phyloP scores from a whole-genome alignment of 176 grass and related monocot species.

The Raddia guianensis region DNA sequence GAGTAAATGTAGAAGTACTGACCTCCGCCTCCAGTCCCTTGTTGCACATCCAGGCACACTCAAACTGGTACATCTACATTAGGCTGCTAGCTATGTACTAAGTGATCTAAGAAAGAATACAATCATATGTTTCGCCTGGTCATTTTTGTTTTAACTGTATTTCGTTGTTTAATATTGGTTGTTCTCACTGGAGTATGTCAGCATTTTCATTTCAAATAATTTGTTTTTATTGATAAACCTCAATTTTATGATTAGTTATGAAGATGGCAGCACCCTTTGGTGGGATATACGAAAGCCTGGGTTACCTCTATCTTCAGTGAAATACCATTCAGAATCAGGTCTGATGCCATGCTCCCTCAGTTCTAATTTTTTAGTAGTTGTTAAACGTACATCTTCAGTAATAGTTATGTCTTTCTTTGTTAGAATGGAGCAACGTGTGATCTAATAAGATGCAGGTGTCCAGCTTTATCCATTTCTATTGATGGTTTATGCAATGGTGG shows the following conservation, averaged over 20 bases:
- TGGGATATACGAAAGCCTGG: constrained; percentile 88
- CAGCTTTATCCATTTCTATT: constrained; percentile 89
- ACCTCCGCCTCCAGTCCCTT: no score
- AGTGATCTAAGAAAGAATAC: background rate
- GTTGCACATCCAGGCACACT: no score
- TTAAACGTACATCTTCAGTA: constrained; percentile 2
- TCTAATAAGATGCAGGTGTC: constrained; percentile 45
- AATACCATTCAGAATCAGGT: constrained; percentile 96
- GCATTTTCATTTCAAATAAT: constrained; percentile 8
- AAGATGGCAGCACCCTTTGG: constrained; percentile 98
- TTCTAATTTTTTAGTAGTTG: background rate
- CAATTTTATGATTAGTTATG: constrained; percentile 62
- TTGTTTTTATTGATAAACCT: constrained; percentile 11
- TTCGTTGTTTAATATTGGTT: constrained; percentile 12
- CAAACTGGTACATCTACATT: background rate
- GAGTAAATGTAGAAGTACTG: no score
- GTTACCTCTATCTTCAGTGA: constrained; percentile 63
- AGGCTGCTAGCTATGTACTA: background rate
- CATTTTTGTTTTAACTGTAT: background rate
- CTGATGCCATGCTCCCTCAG: constrained; percentile 2
- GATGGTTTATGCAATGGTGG: constrained; percentile 84
- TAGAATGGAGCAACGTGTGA: constrained; percentile 9
- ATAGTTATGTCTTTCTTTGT: constrained; percentile 25
- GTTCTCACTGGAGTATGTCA: constrained; percentile 9
- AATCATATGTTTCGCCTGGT: background rate